Evolutionary conservation across 1,284 basidiomycete genomes (phyloP).

Genomic region (Sanguinoderma infundibulare): DNA sequence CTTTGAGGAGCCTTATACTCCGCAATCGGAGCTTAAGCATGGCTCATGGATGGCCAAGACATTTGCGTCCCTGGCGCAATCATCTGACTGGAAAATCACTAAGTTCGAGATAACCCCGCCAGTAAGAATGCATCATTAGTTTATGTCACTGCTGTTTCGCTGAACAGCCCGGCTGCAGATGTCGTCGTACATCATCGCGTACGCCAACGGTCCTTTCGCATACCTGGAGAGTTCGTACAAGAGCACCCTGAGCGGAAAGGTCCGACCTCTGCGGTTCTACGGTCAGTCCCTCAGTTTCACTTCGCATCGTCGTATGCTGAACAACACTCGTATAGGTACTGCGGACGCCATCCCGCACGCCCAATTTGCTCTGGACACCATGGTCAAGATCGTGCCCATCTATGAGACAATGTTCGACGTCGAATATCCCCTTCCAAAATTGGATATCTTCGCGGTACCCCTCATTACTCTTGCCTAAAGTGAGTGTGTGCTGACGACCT

Average conservation of each 20-base stretch:
- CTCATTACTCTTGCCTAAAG: background rate
- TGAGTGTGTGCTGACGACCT: background rate
- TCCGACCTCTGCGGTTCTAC: slow-evolving; percentile 85
- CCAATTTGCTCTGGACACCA: slow-evolving; percentile 87
- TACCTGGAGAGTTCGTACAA: slow-evolving; percentile 77
- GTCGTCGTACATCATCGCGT: slow-evolving; percentile 92
- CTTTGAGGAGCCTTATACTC: slow-evolving; percentile 48
- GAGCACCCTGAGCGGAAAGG: slow-evolving; percentile 83
- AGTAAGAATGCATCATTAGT: slow-evolving; percentile 22
- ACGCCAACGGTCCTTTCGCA: slow-evolving; percentile 85
- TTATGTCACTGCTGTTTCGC: background rate
- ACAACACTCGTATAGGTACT: slow-evolving; percentile 57
- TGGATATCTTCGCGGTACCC: slow-evolving; percentile 77
- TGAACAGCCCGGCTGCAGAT: slow-evolving; percentile 46
- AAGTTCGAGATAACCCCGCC: slow-evolving; percentile 77
- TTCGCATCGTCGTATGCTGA: background rate
- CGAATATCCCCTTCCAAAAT: slow-evolving; percentile 91
- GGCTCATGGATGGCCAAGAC: slow-evolving; percentile 11
- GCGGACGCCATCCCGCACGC: slow-evolving; percentile 84
- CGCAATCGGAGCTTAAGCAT: background rate
- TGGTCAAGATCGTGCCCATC: slow-evolving; percentile 81
- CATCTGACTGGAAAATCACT: slow-evolving; percentile 72
- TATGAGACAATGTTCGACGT: slow-evolving; percentile 93
- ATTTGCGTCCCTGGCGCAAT: background rate
- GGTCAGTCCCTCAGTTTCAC: slow-evolving; percentile 39